Conservation (phyloP, 768 basidiomycete species). For the Mycena latifolia region DNA sequence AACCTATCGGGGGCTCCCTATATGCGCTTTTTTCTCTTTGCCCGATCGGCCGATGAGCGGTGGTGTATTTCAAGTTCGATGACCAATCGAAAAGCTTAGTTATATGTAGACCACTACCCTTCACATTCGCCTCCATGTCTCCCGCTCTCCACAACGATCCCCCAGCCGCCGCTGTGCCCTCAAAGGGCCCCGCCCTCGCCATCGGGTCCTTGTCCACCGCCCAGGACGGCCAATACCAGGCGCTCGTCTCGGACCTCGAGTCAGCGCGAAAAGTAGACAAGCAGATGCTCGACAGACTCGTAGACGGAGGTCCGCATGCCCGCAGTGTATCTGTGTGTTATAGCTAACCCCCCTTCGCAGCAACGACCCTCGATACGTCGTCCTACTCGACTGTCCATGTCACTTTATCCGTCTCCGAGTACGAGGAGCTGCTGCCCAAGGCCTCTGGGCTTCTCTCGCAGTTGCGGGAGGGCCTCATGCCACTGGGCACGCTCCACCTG, state of each 20-base stretch:
- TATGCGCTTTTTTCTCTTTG: no score
- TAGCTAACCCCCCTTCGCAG: constrained; percentile 51
- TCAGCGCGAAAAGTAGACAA: constrained; percentile 71
- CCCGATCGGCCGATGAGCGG: no score
- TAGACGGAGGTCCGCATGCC: constrained; percentile 75
- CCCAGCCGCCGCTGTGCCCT: constrained; percentile 37
- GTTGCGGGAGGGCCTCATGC: constrained; percentile 69
- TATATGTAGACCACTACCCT: constrained; percentile 5
- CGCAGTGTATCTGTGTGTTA: constrained; percentile 3
- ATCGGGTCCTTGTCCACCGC: constrained; percentile 86
- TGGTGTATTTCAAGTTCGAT: background rate
- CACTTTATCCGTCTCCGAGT: constrained; percentile 73
- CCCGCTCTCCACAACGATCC: constrained; percentile 65
- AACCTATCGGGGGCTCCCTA: no score
- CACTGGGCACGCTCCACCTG: constrained; percentile 78
- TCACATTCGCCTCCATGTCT: constrained; percentile 61
- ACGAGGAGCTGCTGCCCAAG: constrained; percentile 64
- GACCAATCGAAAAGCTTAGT: constrained; percentile 23
- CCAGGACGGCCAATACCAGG: constrained; percentile 83
- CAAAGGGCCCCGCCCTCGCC: constrained; percentile 67
- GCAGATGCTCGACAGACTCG: constrained; percentile 85
- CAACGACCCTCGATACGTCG: constrained; percentile 65
- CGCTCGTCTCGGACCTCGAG: constrained; percentile 72
- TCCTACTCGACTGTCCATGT: constrained; percentile 77
- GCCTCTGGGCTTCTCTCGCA: constrained; percentile 69